These are phyloP conservation scores for Colletotrichum truncatum DNA, from an alignment of 2,329 filamentous ascomycete genomes.

Conservation along the genomic window DNA sequence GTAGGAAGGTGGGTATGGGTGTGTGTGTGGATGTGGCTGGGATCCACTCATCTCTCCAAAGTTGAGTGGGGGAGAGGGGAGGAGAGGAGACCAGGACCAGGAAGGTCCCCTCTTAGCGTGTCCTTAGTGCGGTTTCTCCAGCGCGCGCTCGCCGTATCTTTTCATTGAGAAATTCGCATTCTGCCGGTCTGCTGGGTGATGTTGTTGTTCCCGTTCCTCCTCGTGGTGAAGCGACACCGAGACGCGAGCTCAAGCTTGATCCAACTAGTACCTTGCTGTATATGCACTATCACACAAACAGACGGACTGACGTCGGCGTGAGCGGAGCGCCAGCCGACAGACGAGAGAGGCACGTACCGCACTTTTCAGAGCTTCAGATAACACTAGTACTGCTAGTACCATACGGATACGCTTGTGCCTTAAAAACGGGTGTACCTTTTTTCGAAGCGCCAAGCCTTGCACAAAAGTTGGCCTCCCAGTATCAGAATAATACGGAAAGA, in stretches of 20 bases:
- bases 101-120: conserved; percentile 16
- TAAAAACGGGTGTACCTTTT: no score
- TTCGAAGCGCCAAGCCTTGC: background rate
- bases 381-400: no score
- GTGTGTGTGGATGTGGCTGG: conserved; percentile 21
- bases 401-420: conserved; percentile 4
- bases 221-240: conserved; percentile 1
- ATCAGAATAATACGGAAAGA: background rate
- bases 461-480: background rate
- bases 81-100: conserved; percentile 6
- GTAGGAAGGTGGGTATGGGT: background rate
- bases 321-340: background rate
- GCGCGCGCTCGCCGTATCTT: background rate
- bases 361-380: no score
- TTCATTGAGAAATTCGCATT: background rate
- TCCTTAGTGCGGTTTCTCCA: conserved; percentile 10
- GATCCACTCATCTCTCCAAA: conserved; percentile 18
- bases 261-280: background rate
- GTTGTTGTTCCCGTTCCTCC: background rate
- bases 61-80: conserved; percentile 1
- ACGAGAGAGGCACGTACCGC: conserved; percentile 11
- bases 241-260: background rate
- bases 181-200: background rate
- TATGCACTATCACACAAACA: background rate
- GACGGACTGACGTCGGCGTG: conserved; percentile 19